phyloP scores from a whole-genome alignment of 208 protist species.

The Leishmania lainsoni region DNA sequence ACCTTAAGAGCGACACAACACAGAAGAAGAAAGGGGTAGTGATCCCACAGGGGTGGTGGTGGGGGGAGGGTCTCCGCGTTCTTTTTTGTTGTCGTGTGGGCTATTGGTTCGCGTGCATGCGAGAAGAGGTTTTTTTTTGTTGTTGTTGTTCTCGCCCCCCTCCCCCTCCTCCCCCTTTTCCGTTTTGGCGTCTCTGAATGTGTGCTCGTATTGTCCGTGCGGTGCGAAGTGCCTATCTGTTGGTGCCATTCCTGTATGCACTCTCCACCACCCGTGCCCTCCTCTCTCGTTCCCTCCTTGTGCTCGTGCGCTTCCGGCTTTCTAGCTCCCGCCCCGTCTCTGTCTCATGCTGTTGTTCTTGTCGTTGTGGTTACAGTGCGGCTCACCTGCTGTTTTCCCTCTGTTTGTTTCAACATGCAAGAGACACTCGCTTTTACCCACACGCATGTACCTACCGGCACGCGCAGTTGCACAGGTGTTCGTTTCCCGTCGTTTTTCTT shows the following conservation, averaged over 20 bases:
- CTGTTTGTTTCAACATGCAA: neutral
- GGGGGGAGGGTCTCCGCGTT: no score
- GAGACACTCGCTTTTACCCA: neutral
- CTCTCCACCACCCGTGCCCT: neutral
- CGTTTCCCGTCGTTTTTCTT: neutral
- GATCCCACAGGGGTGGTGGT: no score
- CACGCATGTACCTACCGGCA: neutral
- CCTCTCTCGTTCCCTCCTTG: neutral
- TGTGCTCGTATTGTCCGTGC: neutral
- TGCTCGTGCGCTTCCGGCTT: neutral
- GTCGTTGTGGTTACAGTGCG: neutral
- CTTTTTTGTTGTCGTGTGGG: no score
- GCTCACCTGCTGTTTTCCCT: neutral
- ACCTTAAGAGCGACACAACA: no score
- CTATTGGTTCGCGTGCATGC: neutral
- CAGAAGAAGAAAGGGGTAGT: no score
- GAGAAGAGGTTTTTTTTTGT: neutral
- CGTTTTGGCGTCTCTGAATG: no score
- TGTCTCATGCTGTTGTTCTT: neutral
- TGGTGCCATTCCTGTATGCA: neutral
- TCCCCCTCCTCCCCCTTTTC: no score
- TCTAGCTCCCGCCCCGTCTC: neutral
- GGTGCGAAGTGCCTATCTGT: neutral
- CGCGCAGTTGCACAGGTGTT: neutral
- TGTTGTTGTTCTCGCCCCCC: no score